Evolutionary conservation across 768 basidiomycete genomes (phyloP), one percentile per base, ranked within the genome.

Genomic region (Tulasnella sp.): DNA sequence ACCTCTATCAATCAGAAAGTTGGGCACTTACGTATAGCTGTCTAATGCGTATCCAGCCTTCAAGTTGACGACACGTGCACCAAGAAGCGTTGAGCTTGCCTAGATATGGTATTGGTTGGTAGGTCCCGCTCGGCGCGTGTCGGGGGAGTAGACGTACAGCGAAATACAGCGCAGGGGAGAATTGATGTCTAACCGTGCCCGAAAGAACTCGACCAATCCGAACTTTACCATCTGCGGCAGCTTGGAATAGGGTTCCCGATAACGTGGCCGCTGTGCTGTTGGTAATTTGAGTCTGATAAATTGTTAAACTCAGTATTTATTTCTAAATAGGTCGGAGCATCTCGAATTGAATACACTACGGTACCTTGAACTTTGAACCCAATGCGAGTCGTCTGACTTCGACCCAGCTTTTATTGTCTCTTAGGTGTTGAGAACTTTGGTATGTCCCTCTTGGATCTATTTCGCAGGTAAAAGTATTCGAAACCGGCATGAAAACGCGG

Each of bases 151-250:
- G 52, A 59, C 52, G 32, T 59, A 59, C 52, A 6, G 52, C 52
- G 66, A 66, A 42, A 26, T 36, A 26, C 35, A 73, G 22, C 5
- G 39, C 16, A 36, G 72, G 66, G 29, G 72, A 73, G 67, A 70
- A 73, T 52, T 73, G 72, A 59, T 73, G 72, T 73, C 41, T 40
- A n/a, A 73, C 41, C n/a, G 72, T 52, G n/a, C 72, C 72, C 36
- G 67, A 40, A 26, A 73, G 40, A 35, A 34, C 40, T 16, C 47
- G 36, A 8, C 64, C 64, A 26, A 65, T 5, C 8, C 64, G 34
- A 36, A n/a, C 35, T 40, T 65, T 40, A 40, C 64, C 64, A 65
- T 65, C 42, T 22, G 67, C 67, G 44, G 67, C 39, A 39, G 8
- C 40, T 35, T 39, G 44, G 26, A 69, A 69, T 44, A 40, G 34